A percentile compares a stretch with the other conserved stretches of the same genome.
Conservation (phyloP, 495 filamentous ascomycete species). For the Talaromyces stipitatus region DNA sequence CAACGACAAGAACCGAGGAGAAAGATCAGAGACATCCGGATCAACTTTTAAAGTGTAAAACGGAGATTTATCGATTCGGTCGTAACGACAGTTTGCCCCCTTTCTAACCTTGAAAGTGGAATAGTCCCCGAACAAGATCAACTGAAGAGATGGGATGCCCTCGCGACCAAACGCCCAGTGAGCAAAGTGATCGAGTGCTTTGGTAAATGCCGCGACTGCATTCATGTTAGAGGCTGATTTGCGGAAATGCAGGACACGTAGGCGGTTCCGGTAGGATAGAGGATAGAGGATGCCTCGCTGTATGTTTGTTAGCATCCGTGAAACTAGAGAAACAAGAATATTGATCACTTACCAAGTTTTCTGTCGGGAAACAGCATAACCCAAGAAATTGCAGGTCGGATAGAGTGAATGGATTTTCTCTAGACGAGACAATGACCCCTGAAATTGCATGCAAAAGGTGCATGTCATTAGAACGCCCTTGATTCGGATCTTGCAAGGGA, state of each 20-base stretch:
- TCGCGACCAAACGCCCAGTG: background rate
- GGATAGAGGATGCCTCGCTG: background rate
- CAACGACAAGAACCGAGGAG: background rate
- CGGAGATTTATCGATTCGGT: background rate
- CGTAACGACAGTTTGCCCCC: background rate
- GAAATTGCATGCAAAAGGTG: background rate
- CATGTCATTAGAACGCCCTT: background rate
- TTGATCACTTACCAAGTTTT: background rate
- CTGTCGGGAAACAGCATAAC: background rate
- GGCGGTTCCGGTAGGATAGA: background rate
- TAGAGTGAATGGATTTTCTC: background rate
- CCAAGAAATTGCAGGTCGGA: background rate
- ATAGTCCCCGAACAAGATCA: background rate
- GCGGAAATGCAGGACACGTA: background rate
- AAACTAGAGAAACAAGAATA: background rate
- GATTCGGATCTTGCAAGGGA: too few relatives aligned
- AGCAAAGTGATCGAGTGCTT: background rate
- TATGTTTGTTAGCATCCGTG: background rate
- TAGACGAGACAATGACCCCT: background rate
- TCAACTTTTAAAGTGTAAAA: background rate
- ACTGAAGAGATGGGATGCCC: background rate
- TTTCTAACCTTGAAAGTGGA: background rate
- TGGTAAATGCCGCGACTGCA: background rate
- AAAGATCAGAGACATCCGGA: background rate
- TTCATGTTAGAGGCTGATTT: background rate